These are phyloP conservation scores for Periconia sp. DNA, from an alignment of 2,329 filamentous ascomycete genomes.

Conservation along the genomic window DNA sequence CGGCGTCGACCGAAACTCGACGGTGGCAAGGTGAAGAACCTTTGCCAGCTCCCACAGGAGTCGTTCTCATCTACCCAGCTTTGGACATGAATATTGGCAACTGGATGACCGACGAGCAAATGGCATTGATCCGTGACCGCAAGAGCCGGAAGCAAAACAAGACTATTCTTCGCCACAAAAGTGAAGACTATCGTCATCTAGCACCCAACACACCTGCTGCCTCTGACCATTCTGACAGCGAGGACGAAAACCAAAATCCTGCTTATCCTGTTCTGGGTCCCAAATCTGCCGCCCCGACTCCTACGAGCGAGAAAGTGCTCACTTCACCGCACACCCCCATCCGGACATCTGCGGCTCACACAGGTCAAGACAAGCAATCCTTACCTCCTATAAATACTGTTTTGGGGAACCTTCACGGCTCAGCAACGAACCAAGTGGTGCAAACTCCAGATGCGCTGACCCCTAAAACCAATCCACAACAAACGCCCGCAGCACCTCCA, in stretches of 20 bases:
- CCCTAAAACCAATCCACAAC: conserved; percentile 20
- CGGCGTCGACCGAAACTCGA: conserved; percentile 59
- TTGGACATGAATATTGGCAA: conserved; percentile 97
- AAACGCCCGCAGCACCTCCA: conserved; percentile 40
- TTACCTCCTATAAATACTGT: conserved; percentile 22
- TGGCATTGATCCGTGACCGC: conserved; percentile 87
- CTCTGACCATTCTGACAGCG: conserved; percentile 71
- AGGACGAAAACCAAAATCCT: conserved; percentile 26
- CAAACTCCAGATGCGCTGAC: conserved; percentile 25
- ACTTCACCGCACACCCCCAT: conserved; percentile 40
- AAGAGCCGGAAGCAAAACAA: conserved; percentile 76
- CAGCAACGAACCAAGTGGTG: conserved; percentile 8
- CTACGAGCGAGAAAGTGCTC: conserved; percentile 27
- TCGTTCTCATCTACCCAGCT: conserved; percentile 85
- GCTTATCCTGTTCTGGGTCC: conserved; percentile 9
- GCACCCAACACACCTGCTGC: conserved; percentile 79
- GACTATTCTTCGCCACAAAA: conserved; percentile 79
- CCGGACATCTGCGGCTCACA: conserved; percentile 43
- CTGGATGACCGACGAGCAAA: conserved; percentile 99
- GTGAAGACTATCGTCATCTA: conserved; percentile 81
- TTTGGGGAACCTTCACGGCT: conserved; percentile 18
- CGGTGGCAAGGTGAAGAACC: conserved; percentile 57
- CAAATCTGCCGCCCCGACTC: conserved; percentile 7
- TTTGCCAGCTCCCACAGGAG: conserved; percentile 76
- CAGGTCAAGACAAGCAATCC: conserved; percentile 28